Base-by-base conservation (phyloP, 352 stramenopile species). In the Pythium guiyangense region DNA sequence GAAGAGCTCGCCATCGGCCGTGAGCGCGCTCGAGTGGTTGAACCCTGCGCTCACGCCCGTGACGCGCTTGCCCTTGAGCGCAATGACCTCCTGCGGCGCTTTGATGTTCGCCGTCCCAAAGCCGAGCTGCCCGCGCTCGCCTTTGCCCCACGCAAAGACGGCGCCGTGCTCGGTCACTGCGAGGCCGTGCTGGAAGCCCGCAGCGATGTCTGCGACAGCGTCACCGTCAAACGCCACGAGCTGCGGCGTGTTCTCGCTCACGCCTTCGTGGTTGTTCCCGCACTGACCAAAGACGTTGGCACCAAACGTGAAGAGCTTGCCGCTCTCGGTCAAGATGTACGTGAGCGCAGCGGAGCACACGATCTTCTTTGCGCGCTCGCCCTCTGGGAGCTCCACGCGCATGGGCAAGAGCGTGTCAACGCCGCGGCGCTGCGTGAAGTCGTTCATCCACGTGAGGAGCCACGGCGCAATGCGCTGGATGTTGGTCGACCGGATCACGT, bases 281-380 rank as follows among this genome's bases (percentile, higher is more conserved):
- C 86, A 96, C 60, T 96, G 84, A 10, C 86, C 86, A 54, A 90
- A 96, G 31, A 49, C 39, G 63, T 96, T 96, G 48, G 76, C 77
- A 49, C 86, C 86, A 20, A 92, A 52, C 31, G 80, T 82, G 53
- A 88, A 96, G 15, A 96, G 51, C 58, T 86, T 88, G 45, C 83
- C 86, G 45, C 77, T 86, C 51, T 90, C 83, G 10, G 82, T 91
- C 35, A 92, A 31, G 40, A 94, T 46, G 26, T 86, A 73, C 22
- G 84, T 92, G 37, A 96, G 67, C 35, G 84, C 84, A 17, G 86
- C 73, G 12, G 79, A 90, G 62, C 86, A 96, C 44, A 92, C 80
- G 15, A 96, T 86, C 52, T 92, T 92, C 47, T 72, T 77, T 22
- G 86, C 79, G 14, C 58, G 52, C 53, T 90, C 79, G 35, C 67